phyloP scores from a whole-genome alignment of 2,329 filamentous ascomycete species.

The Calonectria montana region DNA sequence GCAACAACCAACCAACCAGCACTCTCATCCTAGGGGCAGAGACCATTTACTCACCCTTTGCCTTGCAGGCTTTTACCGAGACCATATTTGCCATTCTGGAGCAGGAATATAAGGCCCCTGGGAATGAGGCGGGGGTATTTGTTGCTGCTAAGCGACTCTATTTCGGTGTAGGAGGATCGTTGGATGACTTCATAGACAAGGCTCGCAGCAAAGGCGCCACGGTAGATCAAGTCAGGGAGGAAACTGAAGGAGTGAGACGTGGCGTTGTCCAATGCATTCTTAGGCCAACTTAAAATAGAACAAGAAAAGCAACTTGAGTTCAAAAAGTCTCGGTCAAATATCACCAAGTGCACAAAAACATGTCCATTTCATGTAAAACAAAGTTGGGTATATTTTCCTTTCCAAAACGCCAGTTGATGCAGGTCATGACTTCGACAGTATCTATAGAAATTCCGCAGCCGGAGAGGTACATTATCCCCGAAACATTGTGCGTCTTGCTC shows the following conservation, averaged over 20 bases:
- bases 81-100: constrained; percentile 71
- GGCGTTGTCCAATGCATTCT: constrained; percentile 68
- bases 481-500: background rate
- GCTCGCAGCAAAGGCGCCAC: constrained; percentile 60
- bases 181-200: constrained; percentile 76
- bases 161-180: constrained; percentile 85
- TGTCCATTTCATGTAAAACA: constrained; percentile 3
- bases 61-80: constrained; percentile 75
- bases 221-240: constrained; percentile 66
- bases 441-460: background rate
- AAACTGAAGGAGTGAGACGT: constrained; percentile 70
- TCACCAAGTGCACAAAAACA: background rate
- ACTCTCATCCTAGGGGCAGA: constrained; percentile 78
- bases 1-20: constrained; percentile 20
- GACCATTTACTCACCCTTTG: constrained; percentile 84
- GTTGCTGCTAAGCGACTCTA: constrained; percentile 84
- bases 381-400: constrained; percentile 30
- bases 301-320: constrained; percentile 11
- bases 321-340: background rate
- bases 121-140: constrained; percentile 67
- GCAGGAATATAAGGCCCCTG: constrained; percentile 49
- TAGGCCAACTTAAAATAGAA: constrained; percentile 17
- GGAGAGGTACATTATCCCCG: background rate
- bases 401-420: constrained; percentile 20
- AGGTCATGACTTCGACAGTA: constrained; percentile 1